phyloP scores from a whole-genome alignment of 176 grass and related monocot genomes.

The Dendrocalamus sinicus region DNA sequence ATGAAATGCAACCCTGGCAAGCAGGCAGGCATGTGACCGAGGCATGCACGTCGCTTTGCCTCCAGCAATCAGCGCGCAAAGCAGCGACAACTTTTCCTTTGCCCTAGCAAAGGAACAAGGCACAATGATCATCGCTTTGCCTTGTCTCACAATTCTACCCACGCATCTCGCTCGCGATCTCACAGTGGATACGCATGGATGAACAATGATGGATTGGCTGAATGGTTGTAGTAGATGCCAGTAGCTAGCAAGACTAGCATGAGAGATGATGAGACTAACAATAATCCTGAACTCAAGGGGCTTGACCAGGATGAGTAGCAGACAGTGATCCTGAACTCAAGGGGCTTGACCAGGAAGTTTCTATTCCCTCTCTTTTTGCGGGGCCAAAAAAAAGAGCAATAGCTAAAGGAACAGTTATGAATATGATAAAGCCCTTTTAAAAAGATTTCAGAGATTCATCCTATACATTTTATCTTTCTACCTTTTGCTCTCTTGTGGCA shows the following conservation, averaged over 20 bases:
- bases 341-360: constrained; percentile 46
- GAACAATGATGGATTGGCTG: neutral
- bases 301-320: constrained; percentile 11
- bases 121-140: constrained; percentile 19
- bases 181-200: neutral
- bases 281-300: too few species aligned
- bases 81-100: constrained; percentile 36
- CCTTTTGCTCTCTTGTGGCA: constrained; percentile 21
- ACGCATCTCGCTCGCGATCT: neutral
- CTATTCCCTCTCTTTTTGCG: neutral
- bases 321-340: constrained; percentile 26
- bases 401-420: neutral
- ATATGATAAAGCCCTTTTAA: neutral
- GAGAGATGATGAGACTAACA: neutral
- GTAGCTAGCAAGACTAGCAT: neutral
- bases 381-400: neutral
- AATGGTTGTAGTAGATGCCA: neutral
- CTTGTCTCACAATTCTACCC: constrained; percentile 30
- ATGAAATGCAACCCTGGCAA: constrained; percentile 34
- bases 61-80: constrained; percentile 39
- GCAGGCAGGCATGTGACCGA: neutral
- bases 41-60: constrained; percentile 36
- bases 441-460: neutral
- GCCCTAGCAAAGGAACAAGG: constrained; percentile 10
- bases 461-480: neutral